Evolutionary conservation across 192 early-diverging fungal species (phyloP).

Genomic region (Podochytrium sp.): DNA sequence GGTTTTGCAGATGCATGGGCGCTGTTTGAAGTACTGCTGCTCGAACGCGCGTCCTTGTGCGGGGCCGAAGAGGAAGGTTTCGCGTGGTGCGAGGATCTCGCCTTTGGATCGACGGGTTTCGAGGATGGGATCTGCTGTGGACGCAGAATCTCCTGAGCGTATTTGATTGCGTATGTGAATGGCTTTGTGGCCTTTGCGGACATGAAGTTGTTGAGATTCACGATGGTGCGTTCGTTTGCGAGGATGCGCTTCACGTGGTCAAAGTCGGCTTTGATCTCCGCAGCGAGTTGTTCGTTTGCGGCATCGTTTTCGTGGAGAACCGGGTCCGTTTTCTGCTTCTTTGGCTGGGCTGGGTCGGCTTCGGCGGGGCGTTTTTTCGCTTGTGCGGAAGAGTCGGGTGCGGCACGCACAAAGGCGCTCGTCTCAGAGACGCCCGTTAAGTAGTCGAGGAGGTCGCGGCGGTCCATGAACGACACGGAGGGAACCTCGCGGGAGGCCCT

Average conservation of each 20-base stretch:
- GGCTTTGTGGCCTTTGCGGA: constrained; percentile 19
- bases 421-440: constrained; percentile 56
- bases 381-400: not conserved
- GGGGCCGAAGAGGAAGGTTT: constrained; percentile 13
- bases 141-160: constrained; percentile 26
- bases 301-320: not conserved
- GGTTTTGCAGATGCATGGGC: not conserved
- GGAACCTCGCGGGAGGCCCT: constrained; percentile 59
- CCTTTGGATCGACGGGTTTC: constrained; percentile 21
- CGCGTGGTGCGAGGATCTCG: not conserved
- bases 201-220: constrained; percentile 23
- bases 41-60: not conserved
- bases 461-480: constrained; percentile 77
- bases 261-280: constrained; percentile 4
- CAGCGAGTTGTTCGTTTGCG: not conserved
- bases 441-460: constrained; percentile 71
- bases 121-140: not conserved
- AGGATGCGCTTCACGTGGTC: constrained; percentile 8
- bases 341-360: not conserved
- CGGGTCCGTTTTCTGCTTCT: not conserved
- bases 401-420: not conserved
- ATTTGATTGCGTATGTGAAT: constrained; percentile 30
- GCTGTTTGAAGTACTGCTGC: not conserved
- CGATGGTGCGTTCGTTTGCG: constrained; percentile 12
- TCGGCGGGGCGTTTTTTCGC: not conserved